These are phyloP conservation scores for Tanacetum coccineum DNA, from an alignment of 129 eudicot species.

Conservation along the genomic window DNA sequence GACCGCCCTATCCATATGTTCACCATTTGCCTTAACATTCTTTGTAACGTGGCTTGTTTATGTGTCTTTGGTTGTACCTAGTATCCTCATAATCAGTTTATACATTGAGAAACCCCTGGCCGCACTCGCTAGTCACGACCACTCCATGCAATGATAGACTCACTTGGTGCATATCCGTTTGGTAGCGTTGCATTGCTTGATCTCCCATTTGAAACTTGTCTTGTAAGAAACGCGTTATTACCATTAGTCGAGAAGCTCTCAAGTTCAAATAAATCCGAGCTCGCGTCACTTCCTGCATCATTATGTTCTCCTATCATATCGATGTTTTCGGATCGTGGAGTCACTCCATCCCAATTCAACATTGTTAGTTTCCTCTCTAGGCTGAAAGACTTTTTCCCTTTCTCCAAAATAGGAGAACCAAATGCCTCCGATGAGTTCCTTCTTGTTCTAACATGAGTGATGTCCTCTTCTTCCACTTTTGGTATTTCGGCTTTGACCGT, in stretches of 20 bases:
- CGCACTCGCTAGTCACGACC: conserved; percentile 82
- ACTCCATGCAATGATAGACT: conserved; percentile 95
- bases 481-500: conserved; percentile 16
- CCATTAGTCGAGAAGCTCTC: conserved; percentile 61
- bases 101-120: conserved; percentile 51
- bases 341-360: conserved; percentile 55
- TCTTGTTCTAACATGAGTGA: conserved; percentile 17
- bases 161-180: conserved; percentile 81
- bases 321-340: conserved; percentile 31
- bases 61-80: conserved; percentile 1
- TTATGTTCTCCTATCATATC: conserved; percentile 26
- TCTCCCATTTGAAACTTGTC: conserved; percentile 48
- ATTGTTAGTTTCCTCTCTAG: conserved; percentile 40
- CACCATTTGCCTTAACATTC: conserved; percentile 8
- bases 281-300: conserved; percentile 64
- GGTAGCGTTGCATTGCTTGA: conserved; percentile 41
- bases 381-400: conserved; percentile 34
- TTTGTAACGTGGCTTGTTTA: conserved; percentile 6
- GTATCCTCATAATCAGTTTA: conserved; percentile 51
- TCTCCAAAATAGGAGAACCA: conserved; percentile 37
- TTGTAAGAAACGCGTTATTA: conserved; percentile 35
- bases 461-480: conserved; percentile 18
- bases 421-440: conserved; percentile 42
- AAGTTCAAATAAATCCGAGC: conserved; percentile 79
- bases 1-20: conserved; percentile 24